Evolutionary conservation across 2,329 filamentous ascomycete species (phyloP), one percentile per base, ranked within the genome.

Genomic region (Fusarium scirpi): DNA sequence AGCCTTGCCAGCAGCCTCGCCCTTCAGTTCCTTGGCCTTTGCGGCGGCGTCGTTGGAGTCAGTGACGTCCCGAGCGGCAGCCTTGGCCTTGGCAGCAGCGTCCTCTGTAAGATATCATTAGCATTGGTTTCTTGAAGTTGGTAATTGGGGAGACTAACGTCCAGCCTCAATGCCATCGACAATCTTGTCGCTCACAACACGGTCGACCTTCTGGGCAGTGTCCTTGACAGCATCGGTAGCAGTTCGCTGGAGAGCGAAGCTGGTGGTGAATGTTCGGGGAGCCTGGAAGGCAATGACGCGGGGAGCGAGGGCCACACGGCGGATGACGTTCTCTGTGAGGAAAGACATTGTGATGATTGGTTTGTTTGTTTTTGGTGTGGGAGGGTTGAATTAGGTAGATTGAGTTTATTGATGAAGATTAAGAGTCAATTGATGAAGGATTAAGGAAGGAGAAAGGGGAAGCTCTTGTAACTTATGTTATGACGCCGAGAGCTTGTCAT

Each of bases 101-200:
- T 75, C 76, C 46, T 80, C 82, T 84, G 49, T n/a, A 49, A 13
- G 4, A 0, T 6, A 29, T 9, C 24, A 66, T 75, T 43, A 75
- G 62, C 30, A 49, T 20, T 25, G n/a, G 18, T 15, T 41, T n/a
- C 9, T 49, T 18, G 4, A 5, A 27, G 7, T 12, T 16, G 16
- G 22, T 34, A 16, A 10, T 34, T 51, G 24, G 15, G 38, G 22
- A 40, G 24, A 27, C 85, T 63, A 82, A 90, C 89, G 78, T 51
- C 85, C 85, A 48, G 82, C 80, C 71, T 91, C 83, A 76, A 91
- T 89, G 18, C 87, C 88, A 41, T 88, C 86, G 29, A 90, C 86
- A 20, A 91, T 76, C 76, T 89, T 90, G 76, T 89, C 85, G 63
- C 86, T 85, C 44, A 91, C 87, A 52, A 81, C 83, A 30, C 87